Conservation (phyloP, 2,329 filamentous ascomycete species). For the Aspergillus sp. region DNA sequence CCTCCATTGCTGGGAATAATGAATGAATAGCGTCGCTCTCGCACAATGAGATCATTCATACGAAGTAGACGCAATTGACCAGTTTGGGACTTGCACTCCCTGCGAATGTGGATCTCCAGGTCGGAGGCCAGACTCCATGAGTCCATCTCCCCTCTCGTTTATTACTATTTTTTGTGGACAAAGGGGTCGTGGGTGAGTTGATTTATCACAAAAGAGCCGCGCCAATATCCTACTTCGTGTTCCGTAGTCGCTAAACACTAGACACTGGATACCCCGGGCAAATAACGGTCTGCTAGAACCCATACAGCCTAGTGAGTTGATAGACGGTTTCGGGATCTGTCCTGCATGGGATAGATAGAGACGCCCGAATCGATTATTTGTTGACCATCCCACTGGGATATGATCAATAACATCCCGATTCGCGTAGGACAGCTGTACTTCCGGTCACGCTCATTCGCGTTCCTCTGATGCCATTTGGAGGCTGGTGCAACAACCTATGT, state of each 20-base stretch:
- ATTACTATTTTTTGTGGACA: neutral
- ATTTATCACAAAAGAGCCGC: slow-evolving; percentile 4
- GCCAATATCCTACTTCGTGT: neutral
- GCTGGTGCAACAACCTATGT: neutral
- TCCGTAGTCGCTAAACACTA: neutral
- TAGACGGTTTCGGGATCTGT: neutral
- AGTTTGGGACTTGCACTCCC: neutral
- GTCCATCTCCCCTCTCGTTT: neutral
- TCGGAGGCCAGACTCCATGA: neutral
- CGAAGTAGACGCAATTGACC: neutral
- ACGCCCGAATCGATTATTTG: neutral
- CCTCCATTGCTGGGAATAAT: neutral
- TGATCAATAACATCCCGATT: neutral
- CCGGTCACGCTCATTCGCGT: neutral
- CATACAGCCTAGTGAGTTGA: neutral
- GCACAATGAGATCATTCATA: neutral
- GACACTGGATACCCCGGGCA: neutral
- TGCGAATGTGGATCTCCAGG: neutral
- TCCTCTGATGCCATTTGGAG: neutral
- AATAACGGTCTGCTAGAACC: slow-evolving; percentile 9
- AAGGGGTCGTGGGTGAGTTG: neutral
- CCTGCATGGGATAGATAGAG: neutral
- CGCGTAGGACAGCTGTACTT: neutral
- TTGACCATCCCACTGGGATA: neutral
- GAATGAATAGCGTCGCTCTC: neutral